Conservation (phyloP, 495 filamentous ascomycete genomes). For the Acidomyces sp. region DNA sequence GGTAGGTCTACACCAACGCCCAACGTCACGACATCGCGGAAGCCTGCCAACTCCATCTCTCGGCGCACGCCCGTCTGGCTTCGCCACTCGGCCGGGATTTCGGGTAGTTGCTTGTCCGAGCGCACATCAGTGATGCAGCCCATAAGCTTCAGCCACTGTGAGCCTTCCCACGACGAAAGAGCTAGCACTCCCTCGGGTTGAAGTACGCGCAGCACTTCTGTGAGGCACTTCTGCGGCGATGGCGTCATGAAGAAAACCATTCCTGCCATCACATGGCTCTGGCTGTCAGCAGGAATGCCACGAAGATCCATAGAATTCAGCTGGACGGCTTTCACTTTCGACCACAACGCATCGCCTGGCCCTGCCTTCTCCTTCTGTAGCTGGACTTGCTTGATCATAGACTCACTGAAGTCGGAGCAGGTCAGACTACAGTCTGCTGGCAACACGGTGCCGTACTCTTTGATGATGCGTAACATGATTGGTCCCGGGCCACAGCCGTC, state of each 20-base stretch:
- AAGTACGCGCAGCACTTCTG: slow-evolving; percentile 8
- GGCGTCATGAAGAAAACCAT: slow-evolving; percentile 19
- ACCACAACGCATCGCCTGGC: slow-evolving; percentile 12
- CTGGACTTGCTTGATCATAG: slow-evolving; percentile 14
- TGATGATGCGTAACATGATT: slow-evolving; percentile 10
- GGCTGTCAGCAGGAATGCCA: slow-evolving; percentile 4
- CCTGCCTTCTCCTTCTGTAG: slow-evolving; percentile 4
- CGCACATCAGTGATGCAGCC: background rate
- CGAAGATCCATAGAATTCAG: slow-evolving; percentile 13
- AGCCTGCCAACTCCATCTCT: slow-evolving; percentile 17
- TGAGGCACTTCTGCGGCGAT: slow-evolving; percentile 12
- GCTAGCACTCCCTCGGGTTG: slow-evolving; percentile 7
- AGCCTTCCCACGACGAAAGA: slow-evolving; percentile 9
- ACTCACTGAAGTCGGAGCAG: slow-evolving; percentile 18
- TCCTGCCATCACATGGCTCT: slow-evolving; percentile 15
- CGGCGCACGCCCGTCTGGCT: slow-evolving; percentile 1
- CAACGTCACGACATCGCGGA: slow-evolving; percentile 12
- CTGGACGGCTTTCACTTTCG: slow-evolving; percentile 1
- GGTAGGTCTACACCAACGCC: slow-evolving; percentile 5
- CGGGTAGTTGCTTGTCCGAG: slow-evolving; percentile 12
- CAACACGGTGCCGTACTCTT: slow-evolving; percentile 5
- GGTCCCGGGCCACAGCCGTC: slow-evolving; percentile 18
- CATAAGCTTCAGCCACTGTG: slow-evolving; percentile 18
- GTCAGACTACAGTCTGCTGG: slow-evolving; percentile 6
- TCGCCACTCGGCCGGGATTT: slow-evolving; percentile 7